Conservation (phyloP, 2,329 filamentous ascomycete genomes). For the Ophiostoma fasciatum region DNA sequence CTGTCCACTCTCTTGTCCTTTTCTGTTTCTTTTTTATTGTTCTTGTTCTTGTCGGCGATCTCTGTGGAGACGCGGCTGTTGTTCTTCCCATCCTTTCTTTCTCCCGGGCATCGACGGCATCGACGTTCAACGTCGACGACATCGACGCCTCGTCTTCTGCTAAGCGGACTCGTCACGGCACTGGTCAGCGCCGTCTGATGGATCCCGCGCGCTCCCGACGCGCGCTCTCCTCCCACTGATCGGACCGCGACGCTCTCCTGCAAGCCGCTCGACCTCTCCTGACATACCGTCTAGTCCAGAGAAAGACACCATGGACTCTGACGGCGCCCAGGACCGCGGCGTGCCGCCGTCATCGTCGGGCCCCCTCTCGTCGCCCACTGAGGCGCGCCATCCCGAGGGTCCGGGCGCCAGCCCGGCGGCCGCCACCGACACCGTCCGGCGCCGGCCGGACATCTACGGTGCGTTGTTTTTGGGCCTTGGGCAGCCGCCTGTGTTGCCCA, state of each 20-base stretch:
- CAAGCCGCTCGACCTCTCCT: no score
- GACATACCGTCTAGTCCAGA: no score
- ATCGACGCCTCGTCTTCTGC: no score
- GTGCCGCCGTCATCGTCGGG: conserved; percentile 3
- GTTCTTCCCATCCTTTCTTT: no score
- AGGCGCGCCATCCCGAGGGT: conserved; percentile 6
- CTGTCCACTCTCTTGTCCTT: no score
- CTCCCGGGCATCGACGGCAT: no score
- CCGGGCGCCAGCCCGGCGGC: not conserved
- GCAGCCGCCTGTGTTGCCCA: not conserved
- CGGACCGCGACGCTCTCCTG: not conserved
- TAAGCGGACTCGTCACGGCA: no score
- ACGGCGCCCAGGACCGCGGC: conserved; percentile 1
- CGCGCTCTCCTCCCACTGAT: conserved; percentile 1
- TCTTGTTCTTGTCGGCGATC: no score
- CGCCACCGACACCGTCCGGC: conserved; percentile 42
- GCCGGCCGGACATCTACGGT: conserved; percentile 45
- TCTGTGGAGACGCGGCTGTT: no score
- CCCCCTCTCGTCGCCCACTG: conserved; percentile 5
- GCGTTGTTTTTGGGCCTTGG: conserved; percentile 14
- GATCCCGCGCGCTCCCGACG: conserved; percentile 2
- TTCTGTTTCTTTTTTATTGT: no score
- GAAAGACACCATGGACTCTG: conserved; percentile 4
- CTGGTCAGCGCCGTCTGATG: conserved; percentile 5
- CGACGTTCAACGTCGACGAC: no score